A percentile compares a stretch with the other conserved stretches of the same genome.
Evolutionary conservation across 345 rosid species (phyloP).

Genomic region (Sisymbrium irio): DNA sequence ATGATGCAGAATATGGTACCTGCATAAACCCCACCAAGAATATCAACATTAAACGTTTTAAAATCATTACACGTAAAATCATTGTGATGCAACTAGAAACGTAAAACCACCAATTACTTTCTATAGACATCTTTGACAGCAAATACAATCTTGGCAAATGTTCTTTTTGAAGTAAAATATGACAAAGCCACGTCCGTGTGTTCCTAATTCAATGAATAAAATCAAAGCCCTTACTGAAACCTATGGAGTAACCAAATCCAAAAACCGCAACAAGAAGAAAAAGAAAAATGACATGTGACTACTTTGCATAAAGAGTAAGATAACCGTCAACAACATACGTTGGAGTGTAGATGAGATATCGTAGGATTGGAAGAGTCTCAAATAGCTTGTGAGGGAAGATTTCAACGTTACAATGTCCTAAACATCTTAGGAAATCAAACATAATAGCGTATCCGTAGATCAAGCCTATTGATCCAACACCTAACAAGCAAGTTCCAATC

Average conservation of each 20-base stretch:
- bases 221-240: not conserved
- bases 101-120: slow-evolving; percentile 1
- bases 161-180: slow-evolving; percentile 10
- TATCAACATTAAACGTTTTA: slow-evolving; percentile 3
- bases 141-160: not conserved
- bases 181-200: slow-evolving; percentile 21
- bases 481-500: slow-evolving; percentile 56
- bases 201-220: slow-evolving; percentile 24
- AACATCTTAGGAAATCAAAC: slow-evolving; percentile 77
- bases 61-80: not conserved
- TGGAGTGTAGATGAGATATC: slow-evolving; percentile 80
- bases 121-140: slow-evolving; percentile 4
- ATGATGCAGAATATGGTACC: slow-evolving; percentile 91
- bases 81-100: not conserved
- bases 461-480: slow-evolving; percentile 58
- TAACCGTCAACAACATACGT: slow-evolving; percentile 45
- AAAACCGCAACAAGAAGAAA: not conserved
- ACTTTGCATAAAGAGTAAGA: not conserved
- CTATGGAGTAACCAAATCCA: not conserved
- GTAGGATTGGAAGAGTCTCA: slow-evolving; percentile 53
- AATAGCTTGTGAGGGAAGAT: slow-evolving; percentile 61
- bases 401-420: slow-evolving; percentile 87
- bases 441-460: slow-evolving; percentile 54
- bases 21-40: slow-evolving; percentile 34
- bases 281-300: not conserved